Conservation (phyloP, 257 asterid species). For the Ilex asprella region DNA sequence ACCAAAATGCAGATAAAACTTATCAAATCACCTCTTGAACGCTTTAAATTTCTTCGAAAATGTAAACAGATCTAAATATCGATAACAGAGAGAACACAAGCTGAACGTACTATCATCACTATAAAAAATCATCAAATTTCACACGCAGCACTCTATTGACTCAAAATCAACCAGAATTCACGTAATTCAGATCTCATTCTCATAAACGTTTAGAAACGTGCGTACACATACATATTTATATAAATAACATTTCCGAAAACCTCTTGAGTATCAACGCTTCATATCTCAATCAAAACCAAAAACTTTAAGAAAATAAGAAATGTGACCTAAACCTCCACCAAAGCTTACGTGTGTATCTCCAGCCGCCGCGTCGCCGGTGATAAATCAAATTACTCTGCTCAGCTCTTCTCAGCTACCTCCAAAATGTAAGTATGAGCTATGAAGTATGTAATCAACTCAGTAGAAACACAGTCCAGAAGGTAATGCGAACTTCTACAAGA, state of each 20-base stretch:
- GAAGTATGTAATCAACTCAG: slow-evolving; percentile 15
- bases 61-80: slow-evolving; percentile 9
- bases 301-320: background rate
- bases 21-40: slow-evolving; percentile 26
- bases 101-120: slow-evolving; percentile 21
- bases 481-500: slow-evolving; percentile 32
- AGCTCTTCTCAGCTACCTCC: background rate
- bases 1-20: background rate
- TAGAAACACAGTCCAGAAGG: slow-evolving; percentile 38
- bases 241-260: background rate
- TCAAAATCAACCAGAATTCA: too few species aligned
- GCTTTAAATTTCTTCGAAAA: slow-evolving; percentile 19
- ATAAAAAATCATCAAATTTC: slow-evolving; percentile 6
- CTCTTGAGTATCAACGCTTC: background rate
- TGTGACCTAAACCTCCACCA: background rate
- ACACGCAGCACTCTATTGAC: background rate
- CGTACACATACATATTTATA: background rate
- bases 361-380: slow-evolving; percentile 7
- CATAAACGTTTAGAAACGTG: background rate
- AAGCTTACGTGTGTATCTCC: slow-evolving; percentile 14
- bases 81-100: slow-evolving; percentile 18
- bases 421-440: background rate
- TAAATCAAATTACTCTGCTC: slow-evolving; percentile 1
- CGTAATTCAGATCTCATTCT: background rate
- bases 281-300: background rate